Conservation (phyloP, 2,329 filamentous ascomycete species). For the Colletotrichum coccodes region DNA sequence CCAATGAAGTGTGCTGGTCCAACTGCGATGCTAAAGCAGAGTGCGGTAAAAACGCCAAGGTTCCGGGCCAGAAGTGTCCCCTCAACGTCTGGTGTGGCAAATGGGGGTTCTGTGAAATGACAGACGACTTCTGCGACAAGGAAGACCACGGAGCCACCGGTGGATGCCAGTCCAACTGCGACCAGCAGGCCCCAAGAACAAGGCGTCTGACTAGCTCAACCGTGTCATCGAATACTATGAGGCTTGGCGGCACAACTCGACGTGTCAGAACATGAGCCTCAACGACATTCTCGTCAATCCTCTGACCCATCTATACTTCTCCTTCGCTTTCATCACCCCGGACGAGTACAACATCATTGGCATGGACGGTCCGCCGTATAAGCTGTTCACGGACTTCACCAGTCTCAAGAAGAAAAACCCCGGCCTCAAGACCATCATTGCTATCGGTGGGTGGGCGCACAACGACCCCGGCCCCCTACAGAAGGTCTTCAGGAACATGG, state of each 20-base stretch:
- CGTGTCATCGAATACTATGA: slow-evolving; percentile 47
- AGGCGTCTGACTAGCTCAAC: slow-evolving; percentile 31
- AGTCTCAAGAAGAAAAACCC: slow-evolving; percentile 41
- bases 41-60: slow-evolving; percentile 41
- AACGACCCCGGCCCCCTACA: slow-evolving; percentile 42
- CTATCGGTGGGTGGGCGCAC: slow-evolving; percentile 54
- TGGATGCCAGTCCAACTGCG: slow-evolving; percentile 40
- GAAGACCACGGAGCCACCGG: slow-evolving; percentile 7
- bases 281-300: slow-evolving; percentile 34
- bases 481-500: slow-evolving; percentile 40
- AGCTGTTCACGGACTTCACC: slow-evolving; percentile 39
- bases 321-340: slow-evolving; percentile 48
- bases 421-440: slow-evolving; percentile 43
- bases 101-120: slow-evolving; percentile 47
- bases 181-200: slow-evolving; percentile 26
- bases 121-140: slow-evolving; percentile 21
- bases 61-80: slow-evolving; percentile 41
- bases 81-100: slow-evolving; percentile 49
- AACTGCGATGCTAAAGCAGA: slow-evolving; percentile 47
- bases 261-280: slow-evolving; percentile 22
- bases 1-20: slow-evolving; percentile 41
- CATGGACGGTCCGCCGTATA: slow-evolving; percentile 37
- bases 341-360: slow-evolving; percentile 38
- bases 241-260: slow-evolving; percentile 35
- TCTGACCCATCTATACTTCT: slow-evolving; percentile 41